Evolutionary conservation across 2,329 filamentous ascomycete species (phyloP).

Genomic region (Periconia sp.): DNA sequence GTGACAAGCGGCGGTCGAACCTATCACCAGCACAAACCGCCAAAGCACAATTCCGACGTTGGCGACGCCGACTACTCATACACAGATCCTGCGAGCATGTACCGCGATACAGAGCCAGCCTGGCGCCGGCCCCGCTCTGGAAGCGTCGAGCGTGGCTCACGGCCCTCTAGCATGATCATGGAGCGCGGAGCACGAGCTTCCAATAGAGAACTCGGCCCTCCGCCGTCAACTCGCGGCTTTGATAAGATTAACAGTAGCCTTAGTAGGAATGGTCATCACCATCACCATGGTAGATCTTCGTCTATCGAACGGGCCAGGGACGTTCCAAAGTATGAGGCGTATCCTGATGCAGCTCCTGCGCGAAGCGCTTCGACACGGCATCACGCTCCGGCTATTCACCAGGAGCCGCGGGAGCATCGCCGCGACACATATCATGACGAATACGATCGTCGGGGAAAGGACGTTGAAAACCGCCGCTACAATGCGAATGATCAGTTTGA

Average conservation of each 20-base stretch:
- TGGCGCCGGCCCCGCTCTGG: conserved; percentile 53
- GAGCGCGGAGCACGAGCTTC: conserved; percentile 45
- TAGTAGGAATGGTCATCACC: conserved; percentile 22
- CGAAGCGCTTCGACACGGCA: conserved; percentile 49
- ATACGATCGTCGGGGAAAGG: conserved; percentile 51
- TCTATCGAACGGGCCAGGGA: conserved; percentile 44
- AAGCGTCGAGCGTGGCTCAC: conserved; percentile 52
- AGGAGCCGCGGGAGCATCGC: conserved; percentile 52
- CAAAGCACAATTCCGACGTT: conserved; percentile 39
- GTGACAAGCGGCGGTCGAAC: conserved; percentile 38
- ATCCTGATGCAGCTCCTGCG: conserved; percentile 42
- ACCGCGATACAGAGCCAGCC: conserved; percentile 56
- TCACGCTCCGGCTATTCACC: conserved; percentile 53
- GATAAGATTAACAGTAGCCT: conserved; percentile 63
- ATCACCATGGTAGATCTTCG: conserved; percentile 31
- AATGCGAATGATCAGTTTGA: conserved; percentile 37
- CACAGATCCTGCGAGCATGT: conserved; percentile 58
- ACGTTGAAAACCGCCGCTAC: conserved; percentile 47
- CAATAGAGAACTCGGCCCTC: conserved; percentile 57
- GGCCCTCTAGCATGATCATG: conserved; percentile 54
- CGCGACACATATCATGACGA: conserved; percentile 50
- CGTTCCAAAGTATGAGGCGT: conserved; percentile 41
- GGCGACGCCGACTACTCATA: conserved; percentile 55
- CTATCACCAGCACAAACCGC: conserved; percentile 37
- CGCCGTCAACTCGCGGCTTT: conserved; percentile 72